A percentile compares a stretch with the other conserved stretches of the same genome.
Conservation (phyloP, 2,329 filamentous ascomycete species). For the Boeremia exigua region DNA sequence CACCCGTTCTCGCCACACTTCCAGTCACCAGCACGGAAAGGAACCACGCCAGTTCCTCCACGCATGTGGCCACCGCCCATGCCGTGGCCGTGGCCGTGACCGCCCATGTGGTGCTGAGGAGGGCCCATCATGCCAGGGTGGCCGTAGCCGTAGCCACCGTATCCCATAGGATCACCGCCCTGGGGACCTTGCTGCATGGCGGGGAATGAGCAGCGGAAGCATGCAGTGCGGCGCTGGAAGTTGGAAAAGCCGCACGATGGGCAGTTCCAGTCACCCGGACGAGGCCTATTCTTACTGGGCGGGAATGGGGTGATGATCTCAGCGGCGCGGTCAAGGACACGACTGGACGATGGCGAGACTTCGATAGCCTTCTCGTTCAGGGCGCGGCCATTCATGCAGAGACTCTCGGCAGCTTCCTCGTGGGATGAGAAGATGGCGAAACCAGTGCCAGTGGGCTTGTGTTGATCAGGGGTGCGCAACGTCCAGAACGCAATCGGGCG, state of each 20-base stretch:
- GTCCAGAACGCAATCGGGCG: constrained; percentile 99
- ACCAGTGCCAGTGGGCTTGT: constrained; percentile 98
- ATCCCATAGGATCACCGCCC: constrained; percentile 72
- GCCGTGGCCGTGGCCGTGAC: constrained; percentile 56
- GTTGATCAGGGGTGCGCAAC: constrained; percentile 93
- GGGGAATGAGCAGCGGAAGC: constrained; percentile 99
- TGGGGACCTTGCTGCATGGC: constrained; percentile 77
- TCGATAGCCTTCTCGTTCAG: constrained; percentile 99
- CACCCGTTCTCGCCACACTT: constrained; percentile 98
- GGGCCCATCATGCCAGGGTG: constrained; percentile 67
- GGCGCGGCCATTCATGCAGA: constrained; percentile 98
- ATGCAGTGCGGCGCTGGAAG: constrained; percentile 97
- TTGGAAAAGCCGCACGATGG: constrained; percentile 99
- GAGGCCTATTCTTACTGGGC: constrained; percentile 96
- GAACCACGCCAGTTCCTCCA: constrained; percentile 85
- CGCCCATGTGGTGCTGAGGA: constrained; percentile 73
- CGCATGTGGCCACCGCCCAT: constrained; percentile 61
- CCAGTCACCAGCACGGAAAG: constrained; percentile 98
- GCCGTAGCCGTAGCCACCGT: constrained; percentile 53
- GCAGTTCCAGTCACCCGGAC: constrained; percentile 98
- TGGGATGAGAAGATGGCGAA: constrained; percentile 95
- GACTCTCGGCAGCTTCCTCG: constrained; percentile 85
- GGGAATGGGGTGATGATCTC: constrained; percentile 98
- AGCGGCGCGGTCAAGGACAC: constrained; percentile 91
- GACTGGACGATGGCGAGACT: constrained; percentile 95